These are phyloP conservation scores for Fomitiporia mediterranea DNA, from an alignment of 1,284 basidiomycete species.

Conservation along the genomic window DNA sequence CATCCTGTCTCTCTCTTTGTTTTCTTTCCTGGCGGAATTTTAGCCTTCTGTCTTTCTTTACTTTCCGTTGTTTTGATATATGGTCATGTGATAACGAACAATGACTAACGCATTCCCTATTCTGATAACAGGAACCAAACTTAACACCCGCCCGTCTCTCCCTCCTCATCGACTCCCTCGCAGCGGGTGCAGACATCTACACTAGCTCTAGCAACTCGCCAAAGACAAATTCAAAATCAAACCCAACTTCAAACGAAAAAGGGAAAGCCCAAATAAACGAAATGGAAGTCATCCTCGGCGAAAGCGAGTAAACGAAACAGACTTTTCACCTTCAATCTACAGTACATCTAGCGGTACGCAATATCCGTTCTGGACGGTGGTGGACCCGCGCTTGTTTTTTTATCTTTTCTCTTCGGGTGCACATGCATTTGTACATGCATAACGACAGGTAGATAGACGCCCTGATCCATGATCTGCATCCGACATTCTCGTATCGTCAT, in stretches of 20 bases:
- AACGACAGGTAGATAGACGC: too few species aligned
- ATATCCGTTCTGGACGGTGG: background rate
- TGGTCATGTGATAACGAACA: background rate
- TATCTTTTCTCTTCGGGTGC: background rate
- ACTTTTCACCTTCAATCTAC: too few species aligned
- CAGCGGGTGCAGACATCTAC: slow-evolving; percentile 70
- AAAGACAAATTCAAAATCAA: too few species aligned
- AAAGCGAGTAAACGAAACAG: too few species aligned
- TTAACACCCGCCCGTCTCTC: slow-evolving; percentile 59
- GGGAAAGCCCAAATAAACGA: slow-evolving; percentile 29
- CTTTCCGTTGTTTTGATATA: background rate
- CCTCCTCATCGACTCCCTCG: slow-evolving; percentile 72
- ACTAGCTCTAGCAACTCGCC: slow-evolving; percentile 35
- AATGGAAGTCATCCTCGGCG: slow-evolving; percentile 44
- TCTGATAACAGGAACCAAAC: slow-evolving; percentile 55
- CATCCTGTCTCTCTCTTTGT: background rate
- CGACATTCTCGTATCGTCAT: too few species aligned
- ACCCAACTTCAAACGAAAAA: slow-evolving; percentile 29
- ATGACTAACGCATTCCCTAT: background rate
- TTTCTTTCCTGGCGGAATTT: background rate
- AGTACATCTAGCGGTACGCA: too few species aligned
- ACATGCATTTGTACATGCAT: background rate
- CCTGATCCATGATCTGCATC: too few species aligned
- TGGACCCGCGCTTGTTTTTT: background rate
- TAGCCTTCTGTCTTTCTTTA: background rate